These are phyloP conservation scores for Lipomyces lipofer DNA, from an alignment of 805 yeast species.

Conservation along the genomic window DNA sequence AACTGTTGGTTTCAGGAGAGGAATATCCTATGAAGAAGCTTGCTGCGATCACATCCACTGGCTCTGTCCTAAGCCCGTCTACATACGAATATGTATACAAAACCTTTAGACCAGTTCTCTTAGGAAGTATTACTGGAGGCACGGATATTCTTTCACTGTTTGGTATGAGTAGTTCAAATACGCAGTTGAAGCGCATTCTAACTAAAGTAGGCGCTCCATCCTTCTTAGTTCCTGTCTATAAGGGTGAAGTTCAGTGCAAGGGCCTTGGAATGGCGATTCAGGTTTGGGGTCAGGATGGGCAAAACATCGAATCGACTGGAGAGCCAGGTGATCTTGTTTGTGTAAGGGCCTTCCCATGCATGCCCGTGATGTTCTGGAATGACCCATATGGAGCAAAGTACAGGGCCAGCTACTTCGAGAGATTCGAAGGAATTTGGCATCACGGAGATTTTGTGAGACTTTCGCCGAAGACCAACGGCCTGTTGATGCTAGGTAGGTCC, in stretches of 20 bases:
- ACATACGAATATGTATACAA: slow-evolving; percentile 32
- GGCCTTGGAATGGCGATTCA: slow-evolving; percentile 35
- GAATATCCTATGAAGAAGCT: slow-evolving; percentile 14
- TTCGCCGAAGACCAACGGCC: slow-evolving; percentile 30
- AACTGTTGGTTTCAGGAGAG: slow-evolving; percentile 1
- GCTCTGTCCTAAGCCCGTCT: slow-evolving; percentile 33
- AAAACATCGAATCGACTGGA: slow-evolving; percentile 13
- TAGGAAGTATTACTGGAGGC: slow-evolving; percentile 34
- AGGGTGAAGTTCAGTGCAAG: slow-evolving; percentile 33
- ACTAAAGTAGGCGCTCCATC: slow-evolving; percentile 35
- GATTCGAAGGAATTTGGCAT: slow-evolving; percentile 31
- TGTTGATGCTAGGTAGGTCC: slow-evolving; percentile 33
- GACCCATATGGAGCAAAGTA: slow-evolving; percentile 26
- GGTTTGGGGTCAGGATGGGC: slow-evolving; percentile 31
- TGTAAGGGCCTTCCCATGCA: slow-evolving; percentile 31
- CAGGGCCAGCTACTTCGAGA: slow-evolving; percentile 30
- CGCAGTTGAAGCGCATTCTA: too few relatives aligned
- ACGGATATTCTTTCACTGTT: slow-evolving; percentile 34
- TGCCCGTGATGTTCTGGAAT: slow-evolving; percentile 35
- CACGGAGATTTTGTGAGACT: slow-evolving; percentile 32
- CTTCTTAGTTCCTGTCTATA: slow-evolving; percentile 27
- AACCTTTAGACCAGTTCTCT: slow-evolving; percentile 26
- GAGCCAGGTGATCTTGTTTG: slow-evolving; percentile 33
- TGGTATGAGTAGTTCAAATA: too few relatives aligned
- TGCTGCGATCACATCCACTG: slow-evolving; percentile 31